A percentile compares a stretch with the other conserved stretches of the same genome.
phyloP scores from a whole-genome alignment of 441 rosid genomes.

The Gossypium davidsonii region DNA sequence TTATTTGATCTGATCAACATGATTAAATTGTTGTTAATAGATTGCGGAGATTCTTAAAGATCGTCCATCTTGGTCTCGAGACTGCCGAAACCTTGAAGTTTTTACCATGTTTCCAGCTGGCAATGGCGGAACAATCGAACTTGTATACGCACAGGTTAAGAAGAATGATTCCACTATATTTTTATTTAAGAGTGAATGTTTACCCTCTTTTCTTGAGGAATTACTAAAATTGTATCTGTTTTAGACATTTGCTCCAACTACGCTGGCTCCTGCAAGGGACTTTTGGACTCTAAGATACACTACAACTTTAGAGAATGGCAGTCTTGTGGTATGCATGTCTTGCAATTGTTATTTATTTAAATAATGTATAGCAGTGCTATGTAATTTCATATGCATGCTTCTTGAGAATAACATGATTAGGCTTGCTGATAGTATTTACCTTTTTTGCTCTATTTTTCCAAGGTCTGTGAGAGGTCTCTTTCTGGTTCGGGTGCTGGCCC shows the following conservation, averaged over 20 bases:
- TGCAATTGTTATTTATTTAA: not conserved
- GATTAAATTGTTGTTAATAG: constrained; percentile 30
- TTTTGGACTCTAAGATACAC: constrained; percentile 98
- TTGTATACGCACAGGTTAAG: constrained; percentile 79
- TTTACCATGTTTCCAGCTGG: constrained; percentile 93
- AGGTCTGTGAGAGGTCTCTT: constrained; percentile 97
- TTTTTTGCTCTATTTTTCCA: constrained; percentile 2
- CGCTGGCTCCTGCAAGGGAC: constrained; percentile 95
- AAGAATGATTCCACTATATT: not conserved
- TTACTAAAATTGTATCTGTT: constrained; percentile 9
- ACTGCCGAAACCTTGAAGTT: constrained; percentile 96
- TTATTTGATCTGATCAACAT: constrained; percentile 1
- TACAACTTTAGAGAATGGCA: constrained; percentile 83
- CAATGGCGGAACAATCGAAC: constrained; percentile 93
- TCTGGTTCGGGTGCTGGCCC: constrained; percentile 94
- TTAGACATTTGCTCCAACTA: constrained; percentile 92
- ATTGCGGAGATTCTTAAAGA: constrained; percentile 97
- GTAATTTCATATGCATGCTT: not conserved
- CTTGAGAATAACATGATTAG: not conserved
- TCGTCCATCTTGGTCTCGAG: constrained; percentile 97
- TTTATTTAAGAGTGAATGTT: not conserved
- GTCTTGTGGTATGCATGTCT: constrained; percentile 75
- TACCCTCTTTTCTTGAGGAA: not conserved
- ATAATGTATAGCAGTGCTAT: not conserved
- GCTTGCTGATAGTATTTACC: not conserved